Conservation (phyloP, 1,284 basidiomycete species). For the Laetiporus sulphureus region DNA sequence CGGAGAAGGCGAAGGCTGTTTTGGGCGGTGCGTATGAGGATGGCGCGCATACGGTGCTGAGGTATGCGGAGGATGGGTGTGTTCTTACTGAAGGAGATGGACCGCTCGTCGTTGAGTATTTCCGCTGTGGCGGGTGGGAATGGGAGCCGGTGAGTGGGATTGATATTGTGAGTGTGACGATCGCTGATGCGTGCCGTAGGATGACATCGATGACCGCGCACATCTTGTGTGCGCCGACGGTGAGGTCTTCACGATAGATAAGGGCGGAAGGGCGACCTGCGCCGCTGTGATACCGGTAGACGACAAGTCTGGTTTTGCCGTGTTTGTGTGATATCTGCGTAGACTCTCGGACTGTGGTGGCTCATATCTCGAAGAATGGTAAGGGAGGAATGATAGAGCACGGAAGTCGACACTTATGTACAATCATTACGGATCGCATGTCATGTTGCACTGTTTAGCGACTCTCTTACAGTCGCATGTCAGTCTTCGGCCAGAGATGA, state of each 20-base stretch:
- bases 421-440: no score
- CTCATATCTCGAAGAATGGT: no score
- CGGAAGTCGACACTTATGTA: no score
- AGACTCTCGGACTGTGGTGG: no score
- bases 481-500: no score
- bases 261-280: conserved; percentile 50
- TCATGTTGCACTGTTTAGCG: no score
- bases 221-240: conserved; percentile 75
- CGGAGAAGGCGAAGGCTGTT: conserved; percentile 40
- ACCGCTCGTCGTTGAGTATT: conserved; percentile 69
- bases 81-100: conserved; percentile 38
- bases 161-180: background rate
- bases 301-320: conserved; percentile 34
- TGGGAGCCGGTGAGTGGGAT: conserved; percentile 71
- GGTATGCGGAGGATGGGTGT: conserved; percentile 45
- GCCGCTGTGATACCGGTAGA: conserved; percentile 27
- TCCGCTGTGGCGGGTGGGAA: conserved; percentile 75
- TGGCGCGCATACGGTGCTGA: conserved; percentile 61
- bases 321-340: conserved; percentile 41
- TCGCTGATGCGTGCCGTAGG: conserved; percentile 29
- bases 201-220: conserved; percentile 46
- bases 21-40: conserved; percentile 66
- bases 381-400: no score
- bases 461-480: no score
- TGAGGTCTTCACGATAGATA: conserved; percentile 50